phyloP scores from a whole-genome alignment of 2,329 filamentous ascomycete genomes.

The Colletotrichum tanaceti region DNA sequence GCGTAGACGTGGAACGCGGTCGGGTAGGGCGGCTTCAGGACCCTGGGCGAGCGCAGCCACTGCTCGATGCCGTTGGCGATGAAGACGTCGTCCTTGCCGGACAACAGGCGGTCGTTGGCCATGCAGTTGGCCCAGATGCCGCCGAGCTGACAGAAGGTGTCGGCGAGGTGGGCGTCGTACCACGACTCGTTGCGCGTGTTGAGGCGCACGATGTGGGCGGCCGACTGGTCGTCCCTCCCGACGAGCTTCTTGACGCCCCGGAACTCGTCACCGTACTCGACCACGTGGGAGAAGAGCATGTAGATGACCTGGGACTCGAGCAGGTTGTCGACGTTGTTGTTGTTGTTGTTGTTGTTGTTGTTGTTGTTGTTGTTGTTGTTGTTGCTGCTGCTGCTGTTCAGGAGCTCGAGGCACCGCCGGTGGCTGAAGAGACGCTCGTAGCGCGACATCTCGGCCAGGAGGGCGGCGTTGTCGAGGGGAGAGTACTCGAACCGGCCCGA shows the following conservation, averaged over 20 bases:
- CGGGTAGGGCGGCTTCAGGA: slow-evolving; percentile 3
- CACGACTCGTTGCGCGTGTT: slow-evolving; percentile 41
- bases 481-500: background rate
- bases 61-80: slow-evolving; percentile 48
- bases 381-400: background rate
- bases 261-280: slow-evolving; percentile 42
- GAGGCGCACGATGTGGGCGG: slow-evolving; percentile 45
- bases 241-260: slow-evolving; percentile 49
- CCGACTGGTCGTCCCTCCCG: slow-evolving; percentile 45
- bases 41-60: slow-evolving; percentile 49
- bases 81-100: slow-evolving; percentile 49
- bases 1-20: slow-evolving; percentile 26
- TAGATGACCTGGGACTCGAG: background rate
- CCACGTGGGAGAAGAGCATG: background rate
- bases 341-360: too few species aligned
- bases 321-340: background rate
- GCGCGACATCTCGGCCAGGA: background rate
- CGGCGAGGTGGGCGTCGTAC: slow-evolving; percentile 46
- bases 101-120: slow-evolving; percentile 43
- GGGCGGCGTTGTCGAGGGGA: background rate
- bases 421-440: background rate
- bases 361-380: too few species aligned
- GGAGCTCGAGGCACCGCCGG: background rate
- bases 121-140: slow-evolving; percentile 54
- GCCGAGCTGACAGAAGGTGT: slow-evolving; percentile 51